Evolutionary conservation across 208 protist species (phyloP).

Genomic region (Leishmania lainsoni): DNA sequence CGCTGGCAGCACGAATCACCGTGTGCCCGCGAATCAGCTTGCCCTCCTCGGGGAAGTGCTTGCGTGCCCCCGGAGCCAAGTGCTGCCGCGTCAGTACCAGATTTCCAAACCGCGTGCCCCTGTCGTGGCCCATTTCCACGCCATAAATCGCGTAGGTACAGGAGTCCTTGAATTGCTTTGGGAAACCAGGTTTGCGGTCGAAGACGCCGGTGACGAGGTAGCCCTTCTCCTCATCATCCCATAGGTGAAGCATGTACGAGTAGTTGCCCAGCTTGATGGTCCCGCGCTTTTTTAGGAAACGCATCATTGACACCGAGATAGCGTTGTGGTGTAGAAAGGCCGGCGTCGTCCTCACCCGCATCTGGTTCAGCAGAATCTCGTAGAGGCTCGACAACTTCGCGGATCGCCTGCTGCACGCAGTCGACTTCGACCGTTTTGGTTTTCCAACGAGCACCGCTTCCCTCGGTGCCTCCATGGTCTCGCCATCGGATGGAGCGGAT

Average conservation of each 20-base stretch:
- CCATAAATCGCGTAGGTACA: constrained; percentile 20
- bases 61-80: constrained; percentile 18
- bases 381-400: background rate
- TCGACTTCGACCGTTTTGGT: background rate
- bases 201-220: constrained; percentile 80
- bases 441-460: background rate
- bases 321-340: constrained; percentile 84
- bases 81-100: constrained; percentile 26
- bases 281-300: constrained; percentile 53
- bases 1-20: constrained; percentile 14
- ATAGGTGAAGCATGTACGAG: constrained; percentile 58
- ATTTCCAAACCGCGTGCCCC: constrained; percentile 20
- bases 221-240: constrained; percentile 75
- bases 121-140: constrained; percentile 31
- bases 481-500: background rate
- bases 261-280: constrained; percentile 36
- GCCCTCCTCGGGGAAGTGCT: constrained; percentile 25
- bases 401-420: background rate
- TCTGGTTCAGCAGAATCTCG: constrained; percentile 38
- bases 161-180: constrained; percentile 26
- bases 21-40: constrained; percentile 42
- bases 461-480: background rate
- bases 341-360: constrained; percentile 42
- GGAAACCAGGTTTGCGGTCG: constrained; percentile 40
- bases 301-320: constrained; percentile 48